phyloP scores from a whole-genome alignment of 2,329 filamentous ascomycete genomes.

The Fusarium lateritium region DNA sequence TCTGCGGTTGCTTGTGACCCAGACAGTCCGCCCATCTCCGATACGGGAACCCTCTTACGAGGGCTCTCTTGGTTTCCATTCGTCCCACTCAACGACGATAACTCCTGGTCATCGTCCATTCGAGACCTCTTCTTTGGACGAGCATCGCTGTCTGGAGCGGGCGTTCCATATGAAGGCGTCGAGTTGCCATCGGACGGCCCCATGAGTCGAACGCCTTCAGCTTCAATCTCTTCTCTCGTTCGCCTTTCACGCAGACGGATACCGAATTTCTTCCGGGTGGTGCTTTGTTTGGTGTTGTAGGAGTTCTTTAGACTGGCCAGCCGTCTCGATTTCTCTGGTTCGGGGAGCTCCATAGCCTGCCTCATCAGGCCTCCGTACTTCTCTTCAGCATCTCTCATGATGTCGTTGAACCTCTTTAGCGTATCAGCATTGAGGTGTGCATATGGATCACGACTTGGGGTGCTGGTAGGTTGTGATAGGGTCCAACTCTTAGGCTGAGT shows the following conservation, averaged over 20 bases:
- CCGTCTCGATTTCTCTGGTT: conserved; percentile 52
- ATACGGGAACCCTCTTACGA: conserved; percentile 50
- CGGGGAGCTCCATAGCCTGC: conserved; percentile 57
- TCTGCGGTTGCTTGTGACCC: conserved; percentile 56
- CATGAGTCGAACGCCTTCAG: conserved; percentile 58
- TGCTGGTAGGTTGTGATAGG: conserved; percentile 2
- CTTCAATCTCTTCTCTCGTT: conserved; percentile 62
- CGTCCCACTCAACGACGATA: background rate
- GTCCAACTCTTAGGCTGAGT: conserved; percentile 12
- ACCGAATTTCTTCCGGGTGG: conserved; percentile 71
- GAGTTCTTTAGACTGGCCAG: conserved; percentile 65
- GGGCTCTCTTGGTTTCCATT: conserved; percentile 31
- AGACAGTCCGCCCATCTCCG: conserved; percentile 55
- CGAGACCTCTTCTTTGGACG: conserved; percentile 48
- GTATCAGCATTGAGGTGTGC: conserved; percentile 57
- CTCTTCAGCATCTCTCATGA: conserved; percentile 52
- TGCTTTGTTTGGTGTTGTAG: conserved; percentile 69
- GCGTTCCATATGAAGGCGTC: conserved; percentile 18
- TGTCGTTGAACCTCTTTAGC: conserved; percentile 45
- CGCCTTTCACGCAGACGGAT: conserved; percentile 67
- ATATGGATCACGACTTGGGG: conserved; percentile 59
- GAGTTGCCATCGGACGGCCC: conserved; percentile 30
- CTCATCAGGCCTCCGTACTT: conserved; percentile 60
- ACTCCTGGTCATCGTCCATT: conserved; percentile 21
- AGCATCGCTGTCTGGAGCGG: conserved; percentile 15